Base-by-base conservation (phyloP, 805 yeast species). In the Starmerella vaccinii region DNA sequence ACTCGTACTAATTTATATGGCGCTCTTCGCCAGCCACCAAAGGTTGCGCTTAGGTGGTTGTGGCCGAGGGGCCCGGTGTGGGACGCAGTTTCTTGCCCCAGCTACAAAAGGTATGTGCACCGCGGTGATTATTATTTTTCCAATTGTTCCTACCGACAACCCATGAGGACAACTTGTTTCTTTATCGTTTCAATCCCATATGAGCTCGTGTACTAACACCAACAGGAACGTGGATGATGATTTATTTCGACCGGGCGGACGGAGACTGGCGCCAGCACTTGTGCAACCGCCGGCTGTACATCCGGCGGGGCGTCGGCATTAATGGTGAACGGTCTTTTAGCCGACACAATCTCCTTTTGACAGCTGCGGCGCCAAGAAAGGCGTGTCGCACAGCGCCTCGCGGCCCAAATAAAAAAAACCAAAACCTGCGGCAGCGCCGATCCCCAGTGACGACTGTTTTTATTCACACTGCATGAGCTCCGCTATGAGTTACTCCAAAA, bases 211-310 rank as follows among this genome's bases (percentile, higher is more conserved):
- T 49, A 54, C 62, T 58, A 61, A 58, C 62, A 15, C 47, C 32
- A 26, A 19, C 32, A 49, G 53, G 13, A 27, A 39, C 26, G 61
- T 58, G 64, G 55, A 62, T 63, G 68, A 65, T 49, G 68, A 65
- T 59, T 56, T 53, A 54, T 55, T 56, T 61, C 66, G 68, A 65
- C 68, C 68, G 68, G 68, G 68, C 68, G 68, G 68, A 64, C 68
- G 56, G 59, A 65, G 39, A 40, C 42, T 40, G 40, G 21, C 39
- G 39, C 49, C 59, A 37, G 57, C 56, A 42, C 27, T 46, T 15
- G 49, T 50, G 57, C 59, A 59, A 49, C 57, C 46, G 47, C 41
- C 45, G 63, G 60, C 63, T 51, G 63, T 60, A 60, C 63, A 60
- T 48, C 61, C 59, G 49, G 51, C 47, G 43, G 58, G 61, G 58